These are phyloP conservation scores for Boechera divaricarpa DNA, from an alignment of 345 rosid species.

Conservation along the genomic window DNA sequence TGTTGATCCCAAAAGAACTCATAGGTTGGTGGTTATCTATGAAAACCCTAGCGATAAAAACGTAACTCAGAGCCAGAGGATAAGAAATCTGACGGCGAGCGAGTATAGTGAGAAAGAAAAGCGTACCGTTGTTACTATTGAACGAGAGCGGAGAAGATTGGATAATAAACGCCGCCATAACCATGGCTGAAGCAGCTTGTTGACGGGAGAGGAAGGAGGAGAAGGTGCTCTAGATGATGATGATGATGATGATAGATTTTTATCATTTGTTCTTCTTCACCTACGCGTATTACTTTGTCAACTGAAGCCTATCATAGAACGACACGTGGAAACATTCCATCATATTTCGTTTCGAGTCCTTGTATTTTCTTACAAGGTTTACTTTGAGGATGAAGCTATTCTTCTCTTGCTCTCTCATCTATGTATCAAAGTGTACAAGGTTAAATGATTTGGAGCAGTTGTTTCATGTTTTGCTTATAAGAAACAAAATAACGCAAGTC, in stretches of 20 bases:
- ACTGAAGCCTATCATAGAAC: not conserved
- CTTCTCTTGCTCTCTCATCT: not conserved
- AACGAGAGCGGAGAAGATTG: slow-evolving; percentile 34
- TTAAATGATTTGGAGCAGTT: not conserved
- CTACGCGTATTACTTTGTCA: not conserved
- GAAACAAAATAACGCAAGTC: not conserved
- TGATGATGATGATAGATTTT: too few relatives aligned
- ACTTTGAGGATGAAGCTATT: not conserved
- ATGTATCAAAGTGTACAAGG: not conserved
- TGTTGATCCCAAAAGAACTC: too few relatives aligned
- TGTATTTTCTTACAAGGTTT: not conserved
- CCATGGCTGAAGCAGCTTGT: slow-evolving; percentile 27
- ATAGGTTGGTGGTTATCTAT: too few relatives aligned
- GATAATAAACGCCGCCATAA: slow-evolving; percentile 43
- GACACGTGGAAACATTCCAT: slow-evolving; percentile 1
- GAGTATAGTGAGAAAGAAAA: not conserved
- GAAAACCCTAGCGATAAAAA: not conserved
- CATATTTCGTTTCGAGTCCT: slow-evolving; percentile 15
- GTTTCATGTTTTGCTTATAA: not conserved
- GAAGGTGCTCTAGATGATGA: not conserved
- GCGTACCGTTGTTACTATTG: slow-evolving; percentile 25
- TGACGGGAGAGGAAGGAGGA: slow-evolving; percentile 17
- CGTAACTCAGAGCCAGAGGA: not conserved
- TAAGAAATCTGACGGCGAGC: not conserved
- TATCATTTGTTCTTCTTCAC: not conserved